Base-by-base conservation (phyloP, 2,329 filamentous ascomycete genomes). In the Diplodia corticola region DNA sequence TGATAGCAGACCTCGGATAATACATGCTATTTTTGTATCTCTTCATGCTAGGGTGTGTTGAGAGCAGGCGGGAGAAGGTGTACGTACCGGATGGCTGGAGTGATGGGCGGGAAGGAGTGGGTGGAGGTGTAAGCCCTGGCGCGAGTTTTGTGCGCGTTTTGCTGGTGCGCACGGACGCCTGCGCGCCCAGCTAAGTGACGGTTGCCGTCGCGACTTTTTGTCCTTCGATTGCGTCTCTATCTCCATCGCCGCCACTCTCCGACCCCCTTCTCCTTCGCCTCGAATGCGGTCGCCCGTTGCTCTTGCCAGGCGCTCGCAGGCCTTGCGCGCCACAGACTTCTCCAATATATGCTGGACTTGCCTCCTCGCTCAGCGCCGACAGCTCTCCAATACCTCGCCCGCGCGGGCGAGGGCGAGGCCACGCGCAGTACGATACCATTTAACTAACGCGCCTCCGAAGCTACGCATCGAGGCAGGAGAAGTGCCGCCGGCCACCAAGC, bases 21-120 rank as follows among this genome's bases (percentile, higher is more conserved):
- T 82, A 82, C 80, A 82, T 82, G 80, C 80, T 81, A 77, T 77
- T 73, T 76, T 61, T 66, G 65, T 73, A 72, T 73, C 71, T 63
- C 77, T 78, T 79, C 77, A 79, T 72, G 44, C 28, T 17, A 5
- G 28, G 5, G 15, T 44, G 22, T 9, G 20, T 37, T 12, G 35
- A 10, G 26, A 5, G 44, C 30, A 28, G 35, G 15, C 9, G 7
- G 20, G 15, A n/a, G 24, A 53, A 7, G 5, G 40, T 2, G 17
- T 24, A 55, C 61, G 50, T 55, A 64, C 61, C 46, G 48, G 61
- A 5, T 63, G 61, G 26, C 6, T 13, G 28, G 17, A 22, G 49
- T 2, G 46, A n/a, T 35, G 22, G 22, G n/a, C 13, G 49, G 17
- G 20, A 22, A 44, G 57, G 35, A 33, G 44, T 48, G 44, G 44